phyloP scores from a whole-genome alignment of 371 early-diverging fungal species.

The Circinella umbellata region DNA sequence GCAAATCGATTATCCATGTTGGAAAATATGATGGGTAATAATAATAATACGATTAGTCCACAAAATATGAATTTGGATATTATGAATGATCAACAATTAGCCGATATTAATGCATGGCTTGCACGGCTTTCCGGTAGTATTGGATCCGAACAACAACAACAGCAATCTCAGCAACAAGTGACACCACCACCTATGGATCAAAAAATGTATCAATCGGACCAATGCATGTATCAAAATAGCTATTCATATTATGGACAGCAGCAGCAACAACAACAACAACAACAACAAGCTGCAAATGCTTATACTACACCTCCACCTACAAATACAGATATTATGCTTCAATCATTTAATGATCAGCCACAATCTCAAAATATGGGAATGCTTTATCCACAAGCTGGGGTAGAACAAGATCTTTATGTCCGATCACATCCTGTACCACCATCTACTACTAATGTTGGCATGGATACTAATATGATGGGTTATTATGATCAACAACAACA shows the following conservation, averaged over 20 bases:
- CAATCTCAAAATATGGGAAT: constrained; percentile 4
- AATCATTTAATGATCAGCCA: constrained; percentile 21
- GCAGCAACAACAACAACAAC: neutral
- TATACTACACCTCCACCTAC: neutral
- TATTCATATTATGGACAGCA: neutral
- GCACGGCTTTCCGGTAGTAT: constrained; percentile 25
- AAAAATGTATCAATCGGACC: neutral
- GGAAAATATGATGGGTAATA: constrained; percentile 19
- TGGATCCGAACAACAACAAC: constrained; percentile 3
- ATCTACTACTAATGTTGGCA: neutral
- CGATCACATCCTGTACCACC: constrained; percentile 21
- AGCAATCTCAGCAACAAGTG: neutral
- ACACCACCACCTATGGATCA: neutral
- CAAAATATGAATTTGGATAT: constrained; percentile 35
- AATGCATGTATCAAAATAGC: neutral
- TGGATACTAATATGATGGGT: constrained; percentile 6
- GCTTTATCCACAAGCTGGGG: constrained; percentile 18
- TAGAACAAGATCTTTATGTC: constrained; percentile 29
- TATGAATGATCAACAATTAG: constrained; percentile 38
- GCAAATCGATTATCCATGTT: constrained; percentile 38
- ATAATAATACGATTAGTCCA: constrained; percentile 22
- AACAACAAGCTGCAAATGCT: neutral
- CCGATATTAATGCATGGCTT: constrained; percentile 48
- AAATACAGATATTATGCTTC: constrained; percentile 18
- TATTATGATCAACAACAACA: constrained; percentile 5